Base-by-base conservation (phyloP, 768 basidiomycete species). In the Hemileccinum impolitum region DNA sequence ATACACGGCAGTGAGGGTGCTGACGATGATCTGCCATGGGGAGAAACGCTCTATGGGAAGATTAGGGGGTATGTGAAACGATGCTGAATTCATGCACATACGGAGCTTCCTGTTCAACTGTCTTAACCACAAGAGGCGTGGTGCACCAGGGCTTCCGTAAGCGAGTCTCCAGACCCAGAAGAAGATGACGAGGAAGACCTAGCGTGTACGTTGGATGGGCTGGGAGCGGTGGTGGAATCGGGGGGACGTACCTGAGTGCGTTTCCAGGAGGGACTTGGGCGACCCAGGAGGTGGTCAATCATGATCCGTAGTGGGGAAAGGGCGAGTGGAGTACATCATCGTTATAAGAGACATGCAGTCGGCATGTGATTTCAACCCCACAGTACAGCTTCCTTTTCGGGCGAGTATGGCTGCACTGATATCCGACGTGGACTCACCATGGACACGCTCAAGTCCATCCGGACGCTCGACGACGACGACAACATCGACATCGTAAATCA, bases 11-110 rank as follows among this genome's bases (percentile, higher is more conserved):
- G 94, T 96, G 50, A 96, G 70, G 0, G 93, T 91, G 57, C 81
- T 87, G 47, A 92, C 77, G 43, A 97, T 79, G 59, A 97, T 77
- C 63, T 99, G 94, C 87, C 93, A 99, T n/a, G 96, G 96, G 0
- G 94, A 87, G 72, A 92, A 95, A 18, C 82, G 82, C 62, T 77
- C 85, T 92, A 25, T 43, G 6, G 23, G 19, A 39, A n/a, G 26
- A 30, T 48, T 37, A 52, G 56, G 19, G 46, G 19, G 23, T 15
- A 23, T 23, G 7, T 11, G 39, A 41, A 45, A 8, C 4, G 21
- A 41, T 3, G 17, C 5, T 2, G 18, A 2, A 28, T 46, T 12
- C 14, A 43, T 43, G 14, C 12, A 67, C 84, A 48, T 63, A 90
- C 87, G 71, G 11, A 91, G 72, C 10, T 63, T 60, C 57, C 75